Evolutionary conservation across 208 protist genomes (phyloP), one percentile per base, ranked within the genome.

Genomic region (Trypanosoma rangeli): DNA sequence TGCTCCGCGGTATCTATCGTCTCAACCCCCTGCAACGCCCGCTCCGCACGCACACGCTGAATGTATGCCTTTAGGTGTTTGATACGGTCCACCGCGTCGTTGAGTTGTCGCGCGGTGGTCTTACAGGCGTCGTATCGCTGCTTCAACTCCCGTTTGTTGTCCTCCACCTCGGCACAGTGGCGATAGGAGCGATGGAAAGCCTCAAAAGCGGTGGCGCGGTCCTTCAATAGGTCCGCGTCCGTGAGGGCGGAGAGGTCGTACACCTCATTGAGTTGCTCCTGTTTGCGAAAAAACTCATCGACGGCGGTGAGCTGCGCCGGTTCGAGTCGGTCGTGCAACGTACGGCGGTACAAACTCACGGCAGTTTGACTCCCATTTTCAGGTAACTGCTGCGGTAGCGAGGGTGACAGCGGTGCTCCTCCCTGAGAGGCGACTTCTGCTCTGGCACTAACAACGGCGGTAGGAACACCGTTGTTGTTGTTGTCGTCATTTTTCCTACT

Each of bases 161-260:
- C 71, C 65, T 95, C 90, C 31, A 96, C 69, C 73, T 89, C 80
- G 31, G 82, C 77, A 62, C 84, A 92, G 0, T 91, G 80, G 24
- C 83, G 71, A 73, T 93, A 97, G 20, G 87, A 92, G 24, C 76
- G 76, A 46, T 87, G 93, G 78, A 97, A 97, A 3, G 84, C 73
- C 63, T 97, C 93, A 60, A 96, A 93, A 33, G 90, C 89, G 58
- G 74, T 70, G 2, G 90, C 77, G 46, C 90, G 87, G 79, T 97
- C 86, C 20, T 90, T 68, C 26, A 95, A 55, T 4, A 97, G 76
- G 12, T 83, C 79, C 49, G 79, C 74, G 49, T 94, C 88, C 10
- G 83, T 81, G n/a, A 96, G 79, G 44, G 87, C 76, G n/a, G 70
- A 83, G 26, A 92, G 55, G 70, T 86, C 68, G 63, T 86, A 85